Percentiles rank a stretch among this genome's conserved stretches.
Conservation (phyloP, 2,329 filamentous ascomycete genomes). For the Ophiostoma himal-ulmi region DNA sequence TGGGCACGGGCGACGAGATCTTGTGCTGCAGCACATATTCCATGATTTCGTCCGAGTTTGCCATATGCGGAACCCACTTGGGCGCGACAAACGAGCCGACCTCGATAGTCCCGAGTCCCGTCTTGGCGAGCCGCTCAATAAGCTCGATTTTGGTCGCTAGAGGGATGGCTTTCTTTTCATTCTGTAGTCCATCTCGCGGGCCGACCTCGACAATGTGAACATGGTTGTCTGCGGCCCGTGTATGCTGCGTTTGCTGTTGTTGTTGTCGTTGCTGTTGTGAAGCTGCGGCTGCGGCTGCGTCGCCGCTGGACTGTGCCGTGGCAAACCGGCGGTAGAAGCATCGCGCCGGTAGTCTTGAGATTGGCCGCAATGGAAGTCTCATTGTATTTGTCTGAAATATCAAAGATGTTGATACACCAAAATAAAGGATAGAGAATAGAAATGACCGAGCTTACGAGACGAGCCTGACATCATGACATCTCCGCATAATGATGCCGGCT, state of each 20-base stretch:
- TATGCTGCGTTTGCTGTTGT: slow-evolving; percentile 2
- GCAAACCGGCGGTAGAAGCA: slow-evolving; percentile 17
- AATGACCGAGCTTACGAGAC: not conserved
- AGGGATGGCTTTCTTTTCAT: slow-evolving; percentile 67
- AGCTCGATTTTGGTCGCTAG: slow-evolving; percentile 70
- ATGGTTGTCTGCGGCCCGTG: not conserved
- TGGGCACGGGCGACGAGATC: slow-evolving; percentile 47
- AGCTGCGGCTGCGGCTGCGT: not conserved
- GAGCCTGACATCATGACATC: not conserved
- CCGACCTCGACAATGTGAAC: slow-evolving; percentile 69
- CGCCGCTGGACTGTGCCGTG: slow-evolving; percentile 14
- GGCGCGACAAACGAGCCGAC: slow-evolving; percentile 77
- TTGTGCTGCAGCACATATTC: slow-evolving; percentile 58
- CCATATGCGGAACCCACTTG: slow-evolving; percentile 86
- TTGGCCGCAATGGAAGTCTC: not conserved
- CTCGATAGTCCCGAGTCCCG: slow-evolving; percentile 69
- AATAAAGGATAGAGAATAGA: not conserved
- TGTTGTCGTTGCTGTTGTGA: slow-evolving; percentile 2
- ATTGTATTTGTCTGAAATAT: not conserved
- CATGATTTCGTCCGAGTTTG: slow-evolving; percentile 69
- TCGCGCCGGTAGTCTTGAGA: not conserved
- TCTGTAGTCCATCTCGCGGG: slow-evolving; percentile 80
- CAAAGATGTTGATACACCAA: too few species aligned
- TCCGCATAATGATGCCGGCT: not conserved
- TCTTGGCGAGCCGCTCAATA: slow-evolving; percentile 61